Conservation (phyloP, 306 rosid species). For the Vigna angularis region DNA sequence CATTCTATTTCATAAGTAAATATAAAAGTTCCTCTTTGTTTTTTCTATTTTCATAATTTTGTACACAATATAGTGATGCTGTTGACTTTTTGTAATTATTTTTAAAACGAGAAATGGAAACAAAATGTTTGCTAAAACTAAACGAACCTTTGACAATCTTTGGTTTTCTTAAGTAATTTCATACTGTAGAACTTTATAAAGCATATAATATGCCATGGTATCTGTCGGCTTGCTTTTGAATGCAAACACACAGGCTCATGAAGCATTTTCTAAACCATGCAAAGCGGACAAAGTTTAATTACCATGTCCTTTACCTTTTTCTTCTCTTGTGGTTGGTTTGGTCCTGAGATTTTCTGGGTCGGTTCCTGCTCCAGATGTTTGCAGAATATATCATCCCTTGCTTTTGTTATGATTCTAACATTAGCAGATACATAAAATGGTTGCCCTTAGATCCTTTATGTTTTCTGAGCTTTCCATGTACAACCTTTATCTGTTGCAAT, state of each 20-base stretch:
- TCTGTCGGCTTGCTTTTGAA: too few relatives aligned
- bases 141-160: neutral
- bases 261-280: neutral
- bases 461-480: slow-evolving; percentile 26
- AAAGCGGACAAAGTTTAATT: neutral
- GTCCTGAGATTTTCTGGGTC: slow-evolving; percentile 22
- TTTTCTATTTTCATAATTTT: neutral
- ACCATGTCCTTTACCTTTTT: neutral
- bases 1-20: neutral
- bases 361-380: slow-evolving; percentile 23
- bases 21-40: neutral
- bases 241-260: too few relatives aligned
- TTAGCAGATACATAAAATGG: slow-evolving; percentile 11
- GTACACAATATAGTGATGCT: neutral
- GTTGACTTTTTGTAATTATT: neutral
- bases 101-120: neutral
- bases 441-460: neutral
- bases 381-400: slow-evolving; percentile 10
- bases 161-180: slow-evolving; percentile 21
- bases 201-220: neutral
- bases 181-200: neutral
- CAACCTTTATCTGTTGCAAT: neutral
- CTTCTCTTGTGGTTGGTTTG: neutral
- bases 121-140: neutral
- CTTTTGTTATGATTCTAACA: slow-evolving; percentile 21